Percentiles rank a stretch among this genome's conserved stretches.
Conservation (phyloP, 495 filamentous ascomycete genomes). For the Evernia prunastri region DNA sequence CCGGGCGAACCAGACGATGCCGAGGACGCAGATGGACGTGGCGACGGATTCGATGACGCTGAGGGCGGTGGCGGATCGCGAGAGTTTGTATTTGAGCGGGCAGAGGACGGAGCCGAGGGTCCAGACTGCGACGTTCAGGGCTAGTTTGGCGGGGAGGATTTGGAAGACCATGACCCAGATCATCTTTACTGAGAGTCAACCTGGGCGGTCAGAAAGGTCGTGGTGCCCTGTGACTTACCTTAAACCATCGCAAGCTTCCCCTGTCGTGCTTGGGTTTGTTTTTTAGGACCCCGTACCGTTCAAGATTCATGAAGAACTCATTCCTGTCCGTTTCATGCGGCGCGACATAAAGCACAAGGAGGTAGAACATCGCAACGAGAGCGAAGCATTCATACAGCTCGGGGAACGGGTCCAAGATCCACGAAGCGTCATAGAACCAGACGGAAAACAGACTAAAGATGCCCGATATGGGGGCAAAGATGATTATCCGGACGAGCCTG, state of each 20-base stretch:
- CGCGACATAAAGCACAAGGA: background rate
- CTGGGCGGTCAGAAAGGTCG: background rate
- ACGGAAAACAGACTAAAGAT: background rate
- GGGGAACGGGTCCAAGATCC: background rate
- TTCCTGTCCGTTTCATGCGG: background rate
- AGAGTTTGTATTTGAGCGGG: background rate
- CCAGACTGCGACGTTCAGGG: background rate
- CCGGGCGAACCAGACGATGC: constrained; percentile 6
- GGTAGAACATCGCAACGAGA: constrained; percentile 4
- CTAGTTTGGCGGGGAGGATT: background rate
- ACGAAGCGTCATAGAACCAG: background rate
- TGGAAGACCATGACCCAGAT: constrained; percentile 7
- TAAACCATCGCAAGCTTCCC: constrained; percentile 1
- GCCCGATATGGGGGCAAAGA: background rate
- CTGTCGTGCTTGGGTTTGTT: background rate
- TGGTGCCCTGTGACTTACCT: background rate
- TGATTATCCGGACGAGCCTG: constrained; percentile 1
- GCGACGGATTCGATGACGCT: constrained; percentile 4
- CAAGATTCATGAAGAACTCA: background rate
- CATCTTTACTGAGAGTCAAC: background rate
- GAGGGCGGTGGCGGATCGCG: background rate
- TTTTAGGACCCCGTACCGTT: background rate
- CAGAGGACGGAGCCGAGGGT: background rate
- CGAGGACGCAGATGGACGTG: background rate
- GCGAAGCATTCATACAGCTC: constrained; percentile 7